Evolutionary conservation across 148 eudicot species (phyloP), one percentile per base, ranked within the genome.

Genomic region (Cornus kousa): DNA sequence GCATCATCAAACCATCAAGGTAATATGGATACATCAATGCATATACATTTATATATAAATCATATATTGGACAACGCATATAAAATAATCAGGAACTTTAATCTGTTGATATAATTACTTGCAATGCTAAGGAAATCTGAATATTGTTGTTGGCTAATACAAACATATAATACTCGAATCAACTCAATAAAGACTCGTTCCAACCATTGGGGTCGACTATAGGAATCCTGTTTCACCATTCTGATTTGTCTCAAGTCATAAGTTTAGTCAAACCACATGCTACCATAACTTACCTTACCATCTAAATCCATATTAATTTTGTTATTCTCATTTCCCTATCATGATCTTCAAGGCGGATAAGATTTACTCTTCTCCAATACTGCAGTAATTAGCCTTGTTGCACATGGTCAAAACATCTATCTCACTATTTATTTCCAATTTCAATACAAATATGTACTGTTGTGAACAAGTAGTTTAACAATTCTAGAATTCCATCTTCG

Each of bases 1-100:
- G 97, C 76, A 71, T 87, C 69, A 85, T 93, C 67, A 88, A 91
- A 81, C 94, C 97, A 67, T 87, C 92, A 82, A 89, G 98, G 96
- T 93, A 80, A 72, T 73, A 9, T 14, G 35, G 24, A 28, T 59
- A 24, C 71, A 53, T 57, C 23, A 17, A 16, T 71, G 59, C 66
- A 6, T 12, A 60, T 19, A 60, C 0, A n/a, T 16, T 1, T 28
- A 10, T 70, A 24, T 9, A n/a, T 62, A 5, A 5, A 22, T 55
- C 11, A 6, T 72, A 72, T 57, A 33, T 33, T 32, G 68, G 66
- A 59, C 13, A 40, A 28, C 0, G 37, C n/a, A 37, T 62, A 19
- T 23, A 19, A 28, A 28, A 28, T 28, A 28, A 53, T 11, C 17
- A 7, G 59, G 19, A 53, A 13, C 17, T 16, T 7, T 14, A 53